Base-by-base conservation (phyloP, 345 rosid genomes). In the Clarkia xantiana region DNA sequence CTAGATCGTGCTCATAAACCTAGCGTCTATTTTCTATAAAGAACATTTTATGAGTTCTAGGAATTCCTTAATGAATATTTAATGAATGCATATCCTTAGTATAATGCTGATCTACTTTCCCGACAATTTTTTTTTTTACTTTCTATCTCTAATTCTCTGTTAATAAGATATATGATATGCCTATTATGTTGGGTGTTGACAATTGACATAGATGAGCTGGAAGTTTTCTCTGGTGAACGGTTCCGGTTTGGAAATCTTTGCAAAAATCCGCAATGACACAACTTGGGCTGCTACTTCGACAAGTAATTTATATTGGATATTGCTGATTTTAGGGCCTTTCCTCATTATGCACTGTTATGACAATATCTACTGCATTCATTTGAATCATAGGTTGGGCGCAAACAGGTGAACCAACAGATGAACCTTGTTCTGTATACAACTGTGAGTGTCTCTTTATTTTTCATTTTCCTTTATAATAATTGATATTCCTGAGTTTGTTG, bases 211-310 rank as follows among this genome's bases (percentile, higher is more conserved):
- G 98, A 86, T 58, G 98, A 83, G 62, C 66, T 86, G 57, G 83
- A 70, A 67, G 67, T 86, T 40, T 91, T 91, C 59, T 70, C 91
- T 12, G 75, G 93, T 63, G 98, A 91, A 63, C 94, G 86, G 66
- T 89, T 83, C 45, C 95, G 98, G 44, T 91, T 86, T 55, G 98
- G 98, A 53, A 86, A 86, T 64, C 96, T 82, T 60, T 91, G 94
- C 64, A 84, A 81, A 74, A 96, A 86, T 76, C 96, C 91, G 61
- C 98, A 91, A 51, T 91, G 85, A 86, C 98, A 91, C 80, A 77
- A 81, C 64, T 70, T 86, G 65, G 82, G 83, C 40, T 94, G 98
- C 20, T 91, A 83, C 60, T 84, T 91, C 62, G 94, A 76, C 47
- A 91, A 83, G 96, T 80, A 76, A 72, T 69, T 60, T 14, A 10